Base-by-base conservation (phyloP, 83 land plant genomes). In the Thuja plicata region DNA sequence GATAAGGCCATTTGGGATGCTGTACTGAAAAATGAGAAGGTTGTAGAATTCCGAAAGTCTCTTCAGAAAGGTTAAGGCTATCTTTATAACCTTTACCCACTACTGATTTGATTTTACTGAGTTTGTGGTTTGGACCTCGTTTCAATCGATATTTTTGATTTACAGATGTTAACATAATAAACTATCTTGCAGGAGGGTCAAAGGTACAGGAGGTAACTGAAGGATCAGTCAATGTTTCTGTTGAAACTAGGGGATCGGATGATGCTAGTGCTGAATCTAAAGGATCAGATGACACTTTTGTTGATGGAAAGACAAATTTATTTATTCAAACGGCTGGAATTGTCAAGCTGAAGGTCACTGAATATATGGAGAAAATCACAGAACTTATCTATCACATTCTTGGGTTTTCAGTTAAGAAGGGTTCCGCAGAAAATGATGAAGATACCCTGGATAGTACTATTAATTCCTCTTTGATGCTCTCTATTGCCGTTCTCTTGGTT, bases 1-100 rank as follows among this genome's bases (percentile, higher is more conserved):
- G 92, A 91, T 55, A 84, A 57, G 80, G 88, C 80, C 79, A 87
- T 91, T 17, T 91, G 92, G 92, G 92, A 91, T 62, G 92, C 92
- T 43, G 91, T 91, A n/a, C 84, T 91, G 86, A 91, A 91, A 57
- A 91, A 91, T 82, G 88, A 91, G 86, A 89, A 89, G 82, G 92
- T 91, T 43, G n/a, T 88, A 87, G 81, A 89, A 41, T 91, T 89
- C 74, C 88, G 79, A 85, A 54, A 46, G 89, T 87, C 73, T 40
- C 73, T 62, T 87, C 73, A 66, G 13, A 62, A 60, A 62, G 77
- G 88, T 87, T 62, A 24, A 41, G 19, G 16, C 27, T 16, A 38
- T 15, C 34, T 62, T 60, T 24, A 62, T 19, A 19, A 66, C 0
- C 19, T 8, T 54, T 41, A 9, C 12, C 32, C 19, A 21, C 71